These are phyloP conservation scores for Rhynchosporium graminicola DNA, from an alignment of 2,329 filamentous ascomycete genomes.

Conservation along the genomic window DNA sequence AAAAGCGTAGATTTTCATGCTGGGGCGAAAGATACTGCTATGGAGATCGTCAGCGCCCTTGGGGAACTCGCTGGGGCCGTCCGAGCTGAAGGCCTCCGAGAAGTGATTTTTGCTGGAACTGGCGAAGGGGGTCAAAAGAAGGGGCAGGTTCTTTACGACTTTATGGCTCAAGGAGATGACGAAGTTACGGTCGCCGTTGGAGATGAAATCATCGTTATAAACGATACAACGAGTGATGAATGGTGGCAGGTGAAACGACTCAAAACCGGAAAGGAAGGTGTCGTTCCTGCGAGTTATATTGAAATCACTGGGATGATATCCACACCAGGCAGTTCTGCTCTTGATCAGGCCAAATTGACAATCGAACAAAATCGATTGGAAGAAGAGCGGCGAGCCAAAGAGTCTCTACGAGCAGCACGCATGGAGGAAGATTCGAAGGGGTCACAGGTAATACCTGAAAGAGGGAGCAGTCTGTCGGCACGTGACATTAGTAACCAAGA, in stretches of 20 bases:
- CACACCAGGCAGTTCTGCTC: constrained; percentile 50
- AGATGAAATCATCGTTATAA: constrained; percentile 87
- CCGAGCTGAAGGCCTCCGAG: constrained; percentile 78
- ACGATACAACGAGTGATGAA: constrained; percentile 90
- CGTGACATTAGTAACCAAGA: constrained; percentile 66
- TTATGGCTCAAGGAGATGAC: constrained; percentile 93
- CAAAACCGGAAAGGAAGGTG: constrained; percentile 91
- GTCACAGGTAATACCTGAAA: constrained; percentile 79
- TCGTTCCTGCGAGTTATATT: constrained; percentile 95
- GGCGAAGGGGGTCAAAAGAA: constrained; percentile 69
- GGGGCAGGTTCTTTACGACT: constrained; percentile 88
- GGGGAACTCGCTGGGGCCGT: constrained; percentile 87
- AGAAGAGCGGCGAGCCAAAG: constrained; percentile 80
- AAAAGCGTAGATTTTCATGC: constrained; percentile 97
- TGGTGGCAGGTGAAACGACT: constrained; percentile 96
- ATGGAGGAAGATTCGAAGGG: constrained; percentile 59
- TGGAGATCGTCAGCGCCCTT: constrained; percentile 85
- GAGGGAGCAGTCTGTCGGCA: constrained; percentile 75
- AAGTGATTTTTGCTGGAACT: constrained; percentile 80
- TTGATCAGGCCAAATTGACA: constrained; percentile 63
- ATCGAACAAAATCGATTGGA: constrained; percentile 79
- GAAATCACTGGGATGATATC: constrained; percentile 74
- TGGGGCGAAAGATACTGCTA: constrained; percentile 92
- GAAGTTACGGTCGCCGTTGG: constrained; percentile 89
- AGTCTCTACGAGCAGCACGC: constrained; percentile 65